phyloP scores from a whole-genome alignment of 1,139 yeast species.

The Pichia sp. region DNA sequence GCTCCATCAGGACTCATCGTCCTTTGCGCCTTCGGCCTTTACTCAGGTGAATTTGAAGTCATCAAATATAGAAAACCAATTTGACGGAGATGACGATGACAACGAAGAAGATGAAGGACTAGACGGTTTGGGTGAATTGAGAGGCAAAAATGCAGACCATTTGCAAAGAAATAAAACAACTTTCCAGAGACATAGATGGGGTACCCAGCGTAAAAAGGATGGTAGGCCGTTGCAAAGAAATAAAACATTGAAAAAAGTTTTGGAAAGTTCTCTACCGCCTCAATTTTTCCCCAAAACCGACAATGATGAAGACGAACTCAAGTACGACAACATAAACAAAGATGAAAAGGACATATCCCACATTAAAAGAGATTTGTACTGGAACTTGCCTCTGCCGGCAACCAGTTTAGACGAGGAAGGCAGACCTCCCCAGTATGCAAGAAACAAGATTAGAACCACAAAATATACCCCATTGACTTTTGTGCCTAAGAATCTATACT shows the following conservation, averaged over 20 bases:
- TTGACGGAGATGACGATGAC: conserved; percentile 16
- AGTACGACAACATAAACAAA: conserved; percentile 26
- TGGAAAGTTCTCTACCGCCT: conserved; percentile 24
- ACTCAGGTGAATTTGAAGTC: conserved; percentile 10
- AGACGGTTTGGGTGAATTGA: conserved; percentile 15
- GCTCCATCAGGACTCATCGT: conserved; percentile 18
- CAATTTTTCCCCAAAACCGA: conserved; percentile 21
- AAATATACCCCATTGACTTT: conserved; percentile 89
- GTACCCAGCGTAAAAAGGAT: conserved; percentile 73
- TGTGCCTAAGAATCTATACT: conserved; percentile 73
- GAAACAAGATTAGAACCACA: conserved; percentile 93
- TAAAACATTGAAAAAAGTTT: conserved; percentile 38
- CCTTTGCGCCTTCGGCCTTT: conserved; percentile 5
- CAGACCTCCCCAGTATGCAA: conserved; percentile 49
- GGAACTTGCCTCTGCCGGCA: conserved; percentile 66
- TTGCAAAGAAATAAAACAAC: conserved; percentile 30
- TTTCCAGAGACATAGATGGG: conserved; percentile 84
- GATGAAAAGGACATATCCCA: conserved; percentile 41
- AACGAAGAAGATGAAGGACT: conserved; percentile 18
- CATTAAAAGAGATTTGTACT: conserved; percentile 53
- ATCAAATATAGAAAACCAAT: conserved; percentile 9
- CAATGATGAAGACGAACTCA: conserved; percentile 19
- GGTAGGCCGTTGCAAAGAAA: conserved; percentile 51
- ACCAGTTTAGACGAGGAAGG: conserved; percentile 60
- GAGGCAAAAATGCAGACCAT: background rate